phyloP scores from a whole-genome alignment of 495 filamentous ascomycete species.

The Zalerion maritima region DNA sequence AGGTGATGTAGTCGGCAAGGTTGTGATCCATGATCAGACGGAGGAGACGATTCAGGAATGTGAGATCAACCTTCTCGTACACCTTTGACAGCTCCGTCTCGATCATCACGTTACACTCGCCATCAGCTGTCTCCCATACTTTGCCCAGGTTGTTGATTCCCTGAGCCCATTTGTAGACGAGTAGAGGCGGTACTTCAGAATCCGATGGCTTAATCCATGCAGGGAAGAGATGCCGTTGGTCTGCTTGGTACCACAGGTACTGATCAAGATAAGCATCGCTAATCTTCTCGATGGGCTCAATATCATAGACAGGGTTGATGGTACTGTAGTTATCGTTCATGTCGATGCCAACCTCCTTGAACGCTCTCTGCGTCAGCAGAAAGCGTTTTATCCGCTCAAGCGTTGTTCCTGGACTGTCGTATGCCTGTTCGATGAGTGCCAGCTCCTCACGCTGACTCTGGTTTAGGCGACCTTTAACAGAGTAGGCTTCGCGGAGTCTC shows the following conservation, averaged over 20 bases:
- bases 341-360: slow-evolving; percentile 98
- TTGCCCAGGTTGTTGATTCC: slow-evolving; percentile 98
- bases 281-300: slow-evolving; percentile 99
- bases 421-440: slow-evolving; percentile 95
- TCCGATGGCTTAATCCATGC: slow-evolving; percentile 99
- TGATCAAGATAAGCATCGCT: slow-evolving; percentile 98
- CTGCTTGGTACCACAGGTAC: slow-evolving; percentile 98
- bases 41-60: slow-evolving; percentile 81
- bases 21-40: slow-evolving; percentile 99
- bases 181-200: slow-evolving; percentile 91
- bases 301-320: slow-evolving; percentile 98
- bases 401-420: slow-evolving; percentile 94
- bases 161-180: slow-evolving; percentile 98
- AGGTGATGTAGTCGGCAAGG: slow-evolving; percentile 95
- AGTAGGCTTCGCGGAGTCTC: slow-evolving; percentile 88
- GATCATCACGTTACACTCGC: slow-evolving; percentile 98
- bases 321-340: slow-evolving; percentile 99
- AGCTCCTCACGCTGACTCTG: slow-evolving; percentile 97
- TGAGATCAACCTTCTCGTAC: slow-evolving; percentile 98
- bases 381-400: slow-evolving; percentile 96
- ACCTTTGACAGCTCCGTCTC: slow-evolving; percentile 97
- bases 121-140: slow-evolving; percentile 90
- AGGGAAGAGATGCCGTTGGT: slow-evolving; percentile 95
- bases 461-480: slow-evolving; percentile 91
- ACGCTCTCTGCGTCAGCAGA: slow-evolving; percentile 88